phyloP scores from a whole-genome alignment of 2,329 filamentous ascomycete species.

The Epichloe hybrida region DNA sequence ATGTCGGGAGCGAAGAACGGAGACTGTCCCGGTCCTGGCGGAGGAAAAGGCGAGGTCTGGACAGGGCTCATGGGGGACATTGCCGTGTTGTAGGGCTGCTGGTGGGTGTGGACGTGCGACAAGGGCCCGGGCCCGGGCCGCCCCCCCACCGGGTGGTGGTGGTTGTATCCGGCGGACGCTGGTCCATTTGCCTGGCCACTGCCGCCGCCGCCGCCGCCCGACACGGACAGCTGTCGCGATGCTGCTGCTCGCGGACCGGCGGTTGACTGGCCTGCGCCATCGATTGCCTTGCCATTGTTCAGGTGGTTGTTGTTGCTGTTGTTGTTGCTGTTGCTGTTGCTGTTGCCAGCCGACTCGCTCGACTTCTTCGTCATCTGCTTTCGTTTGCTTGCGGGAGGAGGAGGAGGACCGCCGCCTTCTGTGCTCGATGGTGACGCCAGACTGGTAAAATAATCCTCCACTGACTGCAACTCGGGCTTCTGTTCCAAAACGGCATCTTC shows the following conservation, averaged over 20 bases:
- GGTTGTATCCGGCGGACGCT: conserved; percentile 21
- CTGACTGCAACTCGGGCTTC: conserved; percentile 79
- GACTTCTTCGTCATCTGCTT: conserved; percentile 25
- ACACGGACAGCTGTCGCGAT: conserved; percentile 13
- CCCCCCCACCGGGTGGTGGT: too few relatives aligned
- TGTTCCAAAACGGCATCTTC: conserved; percentile 84
- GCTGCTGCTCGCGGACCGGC: conserved; percentile 6
- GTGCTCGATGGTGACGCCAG: conserved; percentile 51
- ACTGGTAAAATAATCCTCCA: conserved; percentile 85
- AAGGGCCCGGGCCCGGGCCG: conserved; percentile 11
- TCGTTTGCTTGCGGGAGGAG: conserved; percentile 16
- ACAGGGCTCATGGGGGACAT: conserved; percentile 41
- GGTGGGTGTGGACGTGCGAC: conserved; percentile 25
- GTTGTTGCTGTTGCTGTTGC: conserved; percentile 4
- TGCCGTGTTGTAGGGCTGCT: conserved; percentile 26
- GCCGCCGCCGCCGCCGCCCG: conserved; percentile 14
- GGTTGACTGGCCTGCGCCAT: conserved; percentile 5
- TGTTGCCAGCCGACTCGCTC: conserved; percentile 5
- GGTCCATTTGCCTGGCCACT: conserved; percentile 25
- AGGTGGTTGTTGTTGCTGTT: neutral
- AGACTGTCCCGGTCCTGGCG: conserved; percentile 19
- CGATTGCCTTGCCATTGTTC: neutral
- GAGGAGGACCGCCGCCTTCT: conserved; percentile 17
- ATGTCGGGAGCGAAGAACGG: conserved; percentile 38
- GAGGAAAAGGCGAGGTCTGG: conserved; percentile 25